Evolutionary conservation across 2,329 filamentous ascomycete species (phyloP).

Genomic region (Coleophoma eucalyptorum): DNA sequence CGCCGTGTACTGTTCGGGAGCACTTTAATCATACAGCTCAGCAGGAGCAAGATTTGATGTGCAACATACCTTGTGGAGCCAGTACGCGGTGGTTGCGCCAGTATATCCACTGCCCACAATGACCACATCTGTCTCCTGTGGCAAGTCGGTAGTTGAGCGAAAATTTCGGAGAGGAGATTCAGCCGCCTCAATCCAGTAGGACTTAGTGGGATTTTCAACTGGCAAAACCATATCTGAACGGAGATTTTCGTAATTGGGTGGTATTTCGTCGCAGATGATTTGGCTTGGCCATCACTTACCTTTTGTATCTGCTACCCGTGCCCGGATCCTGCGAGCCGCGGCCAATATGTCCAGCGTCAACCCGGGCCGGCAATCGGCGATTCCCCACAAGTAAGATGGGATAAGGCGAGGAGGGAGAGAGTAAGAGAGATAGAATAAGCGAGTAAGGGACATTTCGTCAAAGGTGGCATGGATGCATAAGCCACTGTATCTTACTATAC

Average conservation of each 20-base stretch:
- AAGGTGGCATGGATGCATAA: too few species aligned
- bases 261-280: not conserved
- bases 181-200: not conserved
- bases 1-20: not conserved
- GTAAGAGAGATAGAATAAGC: too few species aligned
- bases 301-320: too few species aligned
- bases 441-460: too few species aligned
- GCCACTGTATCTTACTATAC: too few species aligned
- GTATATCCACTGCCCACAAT: conserved; percentile 14
- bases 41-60: conserved; percentile 18
- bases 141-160: conserved; percentile 1
- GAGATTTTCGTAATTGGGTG: not conserved
- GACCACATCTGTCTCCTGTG: conserved; percentile 8
- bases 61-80: conserved; percentile 10
- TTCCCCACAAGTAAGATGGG: too few species aligned
- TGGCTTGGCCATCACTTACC: not conserved
- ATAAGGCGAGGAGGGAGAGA: too few species aligned
- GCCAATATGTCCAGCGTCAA: too few species aligned
- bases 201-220: not conserved
- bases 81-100: conserved; percentile 12
- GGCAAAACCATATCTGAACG: not conserved
- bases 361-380: too few species aligned
- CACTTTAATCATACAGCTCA: not conserved
- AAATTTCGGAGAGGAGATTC: not conserved
- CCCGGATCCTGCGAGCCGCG: too few species aligned